Percentiles rank a stretch among this genome's conserved stretches.
Evolutionary conservation across 31 red algal species (phyloP).

Genomic region (Bonnemaisonia californica): DNA sequence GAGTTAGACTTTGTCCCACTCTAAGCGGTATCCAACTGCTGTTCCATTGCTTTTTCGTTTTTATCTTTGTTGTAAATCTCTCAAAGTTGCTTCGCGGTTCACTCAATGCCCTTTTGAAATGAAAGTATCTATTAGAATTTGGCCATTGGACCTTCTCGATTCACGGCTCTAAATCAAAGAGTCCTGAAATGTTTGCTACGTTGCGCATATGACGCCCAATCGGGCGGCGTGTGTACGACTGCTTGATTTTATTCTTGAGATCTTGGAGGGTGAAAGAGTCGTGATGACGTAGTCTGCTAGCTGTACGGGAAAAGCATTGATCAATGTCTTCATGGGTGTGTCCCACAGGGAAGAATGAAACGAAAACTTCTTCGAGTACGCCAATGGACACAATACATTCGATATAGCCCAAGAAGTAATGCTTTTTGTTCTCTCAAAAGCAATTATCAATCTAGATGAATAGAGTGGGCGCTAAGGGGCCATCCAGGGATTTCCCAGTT

Average conservation of each 20-base stretch:
- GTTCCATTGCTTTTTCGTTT: too few relatives aligned
- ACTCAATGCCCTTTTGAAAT: too few relatives aligned
- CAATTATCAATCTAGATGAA: background rate
- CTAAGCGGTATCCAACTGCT: too few relatives aligned
- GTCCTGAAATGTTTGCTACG: background rate
- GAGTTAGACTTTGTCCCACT: too few relatives aligned
- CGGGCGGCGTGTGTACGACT: background rate
- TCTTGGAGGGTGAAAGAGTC: background rate
- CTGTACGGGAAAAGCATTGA: background rate
- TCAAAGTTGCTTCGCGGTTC: too few relatives aligned
- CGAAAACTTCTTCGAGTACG: background rate
- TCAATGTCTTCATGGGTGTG: background rate
- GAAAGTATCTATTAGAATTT: too few relatives aligned
- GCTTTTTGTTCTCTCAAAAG: background rate
- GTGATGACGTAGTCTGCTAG: background rate
- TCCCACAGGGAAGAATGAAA: background rate
- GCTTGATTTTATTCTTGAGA: background rate
- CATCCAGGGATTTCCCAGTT: background rate
- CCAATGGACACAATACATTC: background rate
- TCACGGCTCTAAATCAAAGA: too few relatives aligned
- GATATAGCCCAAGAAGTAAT: background rate
- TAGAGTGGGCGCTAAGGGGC: background rate
- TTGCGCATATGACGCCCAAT: background rate
- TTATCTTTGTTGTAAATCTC: too few relatives aligned
- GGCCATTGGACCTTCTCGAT: too few relatives aligned